phyloP scores from a whole-genome alignment of 1,139 yeast genomes.

The Yamadazyma taylorii region DNA sequence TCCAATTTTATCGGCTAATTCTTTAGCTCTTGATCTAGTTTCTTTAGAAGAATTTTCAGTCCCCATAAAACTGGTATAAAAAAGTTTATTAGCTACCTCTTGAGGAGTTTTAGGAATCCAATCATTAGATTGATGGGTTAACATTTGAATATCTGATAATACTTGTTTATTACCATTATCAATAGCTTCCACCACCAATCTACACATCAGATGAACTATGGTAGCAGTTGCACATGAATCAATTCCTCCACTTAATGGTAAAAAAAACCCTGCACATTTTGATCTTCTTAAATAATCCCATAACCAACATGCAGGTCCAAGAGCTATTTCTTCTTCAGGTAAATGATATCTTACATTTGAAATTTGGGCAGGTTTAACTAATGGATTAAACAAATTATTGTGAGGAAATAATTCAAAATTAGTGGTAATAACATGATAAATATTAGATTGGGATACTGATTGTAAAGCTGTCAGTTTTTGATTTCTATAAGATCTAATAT shows the following conservation, averaged over 20 bases:
- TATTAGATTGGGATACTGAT: slow-evolving; percentile 49
- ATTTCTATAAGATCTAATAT: slow-evolving; percentile 79
- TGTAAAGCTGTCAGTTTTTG: slow-evolving; percentile 81
- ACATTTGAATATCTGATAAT: slow-evolving; percentile 64
- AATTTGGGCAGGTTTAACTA: slow-evolving; percentile 58
- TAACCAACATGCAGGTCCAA: slow-evolving; percentile 98
- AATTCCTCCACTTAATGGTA: slow-evolving; percentile 95
- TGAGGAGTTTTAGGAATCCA: slow-evolving; percentile 74
- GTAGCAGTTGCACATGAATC: slow-evolving; percentile 98
- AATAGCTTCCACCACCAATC: slow-evolving; percentile 70
- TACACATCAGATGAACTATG: slow-evolving; percentile 92
- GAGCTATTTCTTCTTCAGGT: slow-evolving; percentile 95
- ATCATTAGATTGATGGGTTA: slow-evolving; percentile 49
- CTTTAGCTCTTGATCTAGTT: slow-evolving; percentile 82
- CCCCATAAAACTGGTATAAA: slow-evolving; percentile 94
- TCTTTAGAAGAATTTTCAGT: slow-evolving; percentile 88
- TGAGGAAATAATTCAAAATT: slow-evolving; percentile 63
- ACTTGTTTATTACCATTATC: slow-evolving; percentile 71
- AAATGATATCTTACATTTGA: slow-evolving; percentile 59
- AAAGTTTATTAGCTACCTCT: slow-evolving; percentile 72
- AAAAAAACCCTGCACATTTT: slow-evolving; percentile 83
- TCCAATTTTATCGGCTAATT: slow-evolving; percentile 72
- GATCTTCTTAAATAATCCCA: slow-evolving; percentile 97
- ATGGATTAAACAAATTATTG: slow-evolving; percentile 58
- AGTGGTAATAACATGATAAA: slow-evolving; percentile 63